Conservation (phyloP, 1,139 yeast species). For the Saccharomyces pastorianus region DNA sequence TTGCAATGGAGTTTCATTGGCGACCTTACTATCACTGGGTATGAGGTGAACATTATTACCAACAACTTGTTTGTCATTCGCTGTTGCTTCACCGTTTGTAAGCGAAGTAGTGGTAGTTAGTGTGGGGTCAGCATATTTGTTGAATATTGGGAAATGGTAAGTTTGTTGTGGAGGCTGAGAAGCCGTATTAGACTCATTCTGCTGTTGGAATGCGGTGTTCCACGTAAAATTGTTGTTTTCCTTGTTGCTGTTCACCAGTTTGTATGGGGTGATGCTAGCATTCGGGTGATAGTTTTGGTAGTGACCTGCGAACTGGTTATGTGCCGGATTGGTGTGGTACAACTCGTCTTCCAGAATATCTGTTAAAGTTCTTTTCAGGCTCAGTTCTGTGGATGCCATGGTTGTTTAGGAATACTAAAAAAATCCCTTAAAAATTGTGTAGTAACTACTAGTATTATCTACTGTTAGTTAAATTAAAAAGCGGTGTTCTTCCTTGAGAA, state of each 20-base stretch:
- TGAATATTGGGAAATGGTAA: conserved; percentile 25
- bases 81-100: not conserved
- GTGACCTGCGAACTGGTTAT: conserved; percentile 1
- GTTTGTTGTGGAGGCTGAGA: not conserved
- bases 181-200: conserved; percentile 6
- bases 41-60: not conserved
- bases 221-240: not conserved
- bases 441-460: not conserved
- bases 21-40: not conserved
- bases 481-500: not conserved
- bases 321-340: conserved; percentile 32
- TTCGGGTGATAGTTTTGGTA: not conserved
- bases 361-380: conserved; percentile 40
- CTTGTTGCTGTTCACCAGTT: not conserved
- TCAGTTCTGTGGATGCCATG: conserved; percentile 27
- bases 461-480: not conserved
- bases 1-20: conserved; percentile 16
- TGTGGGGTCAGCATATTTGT: conserved; percentile 35
- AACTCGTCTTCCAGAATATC: conserved; percentile 62
- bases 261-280: not conserved
- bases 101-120: conserved; percentile 27
- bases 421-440: not conserved
- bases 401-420: not conserved
- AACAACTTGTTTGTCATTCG: not conserved
- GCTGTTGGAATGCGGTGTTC: conserved; percentile 9